Evolutionary conservation across 202 grass and related monocot genomes (phyloP), one percentile per base, ranked within the genome.

Genomic region (Schoenoplectus tabernaemontani): DNA sequence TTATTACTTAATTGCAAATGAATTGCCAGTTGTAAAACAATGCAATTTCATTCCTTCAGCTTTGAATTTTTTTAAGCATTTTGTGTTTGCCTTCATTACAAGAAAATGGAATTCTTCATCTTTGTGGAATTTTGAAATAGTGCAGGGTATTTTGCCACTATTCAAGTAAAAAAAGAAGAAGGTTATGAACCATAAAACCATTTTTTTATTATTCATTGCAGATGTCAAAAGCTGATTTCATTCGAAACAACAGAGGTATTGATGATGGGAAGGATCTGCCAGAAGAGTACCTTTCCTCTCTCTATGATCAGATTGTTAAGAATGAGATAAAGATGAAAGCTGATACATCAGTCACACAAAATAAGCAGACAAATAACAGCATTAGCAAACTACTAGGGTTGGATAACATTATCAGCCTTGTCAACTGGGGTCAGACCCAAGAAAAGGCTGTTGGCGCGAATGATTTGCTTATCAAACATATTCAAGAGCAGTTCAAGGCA

Each of bases 271-370:
- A 98, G 86, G 91, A 95, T 87, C 84, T 98, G 82, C 89, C 89
- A 63, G 91, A 98, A 87, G 91, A 80, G 73, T 98, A 98, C 82
- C 53, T 98, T 47, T 74, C 89, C 83, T 36, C 88, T 63, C 82
- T 98, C 5, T 98, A 95, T 76, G 91, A 95, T 57, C 91, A 98
- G 73, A 98, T 98, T 51, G 91, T 98, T 60, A 98, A 89, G 79
- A 92, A 89, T 83, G 96, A 98, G 85, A 98, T 98, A 83, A 98
- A 98, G 84, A 98, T 98, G 90, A 98, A 81, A 83, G 91, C 88
- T 83, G 88, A 98, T 78, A 85, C 86, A 47, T 87, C 78, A 28
- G 77, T 62, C 66, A 50, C 89, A 73, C 84, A 98, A 78, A 87
- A 62, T 41, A 98, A 95, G 76, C 89, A 92, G 84, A 61, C 88